Base-by-base conservation (phyloP, 768 basidiomycete species). In the Mycena amicta region DNA sequence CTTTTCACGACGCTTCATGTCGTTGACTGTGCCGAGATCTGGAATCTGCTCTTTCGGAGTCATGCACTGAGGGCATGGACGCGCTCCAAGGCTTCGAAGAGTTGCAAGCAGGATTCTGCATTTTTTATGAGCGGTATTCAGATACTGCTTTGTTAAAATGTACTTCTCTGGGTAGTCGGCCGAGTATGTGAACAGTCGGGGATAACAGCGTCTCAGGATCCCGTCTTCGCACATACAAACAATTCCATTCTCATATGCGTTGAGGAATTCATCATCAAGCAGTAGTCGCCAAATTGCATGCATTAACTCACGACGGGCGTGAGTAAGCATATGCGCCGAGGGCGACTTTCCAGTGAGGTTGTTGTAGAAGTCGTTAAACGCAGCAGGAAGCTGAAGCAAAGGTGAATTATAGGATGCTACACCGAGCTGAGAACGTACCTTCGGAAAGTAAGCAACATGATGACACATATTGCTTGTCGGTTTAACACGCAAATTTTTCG, bases 31-130 rank as follows among this genome's bases (percentile, higher is more conserved):
- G 16, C 66, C 66, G 52, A 62, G 52, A 1, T 60, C 23, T 0
- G 51, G 22, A 1, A 68, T 50, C 8, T 66, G 18, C 2, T 23
- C 25, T 22, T 60, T 67, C 47, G 58, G 29, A 4, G 66, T 47
- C 0, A 56, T 22, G 56, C 69, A 71, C 1, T 41, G 53, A 5
- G 69, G 67, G 39, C 69, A 71, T 0, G 60, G 64, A 49, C 63
- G 67, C 20, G 30, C 20, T 1, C 69, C 66, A 0, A 66, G 18
- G 25, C 61, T 61, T 15, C 58, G 55, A 40, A 69, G 56, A 13
- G 53, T 55, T 1, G 63, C 60, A 1, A 69, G 43, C 2, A 69
- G 53, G 4, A 64, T 49, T 33, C 67, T 63, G 33, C 22, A 49
- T 4, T 26, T 28, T 8, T 49, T 68, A 41, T 33, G 6, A 50